Conservation (phyloP, 345 rosid species). For the Salix udensis region DNA sequence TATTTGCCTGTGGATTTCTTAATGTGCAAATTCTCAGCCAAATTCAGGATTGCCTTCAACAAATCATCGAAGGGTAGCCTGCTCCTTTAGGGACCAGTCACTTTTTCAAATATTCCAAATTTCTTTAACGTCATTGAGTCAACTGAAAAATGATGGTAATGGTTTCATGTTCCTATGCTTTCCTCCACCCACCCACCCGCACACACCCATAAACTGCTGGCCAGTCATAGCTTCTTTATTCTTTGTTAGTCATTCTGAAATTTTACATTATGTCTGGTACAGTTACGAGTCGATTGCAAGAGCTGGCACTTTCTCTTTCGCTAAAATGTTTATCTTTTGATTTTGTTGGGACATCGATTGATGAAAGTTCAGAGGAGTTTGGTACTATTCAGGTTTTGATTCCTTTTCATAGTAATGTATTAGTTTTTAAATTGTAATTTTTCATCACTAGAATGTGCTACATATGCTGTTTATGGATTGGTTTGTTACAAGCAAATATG, state of each 20-base stretch:
- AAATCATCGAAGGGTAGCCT: slow-evolving; percentile 85
- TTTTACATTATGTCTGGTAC: slow-evolving; percentile 26
- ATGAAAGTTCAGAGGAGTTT: slow-evolving; percentile 98
- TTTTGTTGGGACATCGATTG: slow-evolving; percentile 95
- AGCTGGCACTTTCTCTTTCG: slow-evolving; percentile 91
- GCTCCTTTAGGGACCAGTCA: slow-evolving; percentile 89
- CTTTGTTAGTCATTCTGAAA: slow-evolving; percentile 11
- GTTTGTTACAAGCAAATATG: slow-evolving; percentile 8
- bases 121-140: slow-evolving; percentile 78
- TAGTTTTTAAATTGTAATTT: background rate
- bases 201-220: background rate
- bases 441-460: slow-evolving; percentile 5
- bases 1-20: slow-evolving; percentile 22
- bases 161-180: background rate
- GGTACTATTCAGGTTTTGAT: slow-evolving; percentile 90
- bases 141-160: slow-evolving; percentile 92
- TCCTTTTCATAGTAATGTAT: background rate
- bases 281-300: slow-evolving; percentile 78
- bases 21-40: slow-evolving; percentile 45
- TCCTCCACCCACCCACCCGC: background rate
- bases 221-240: background rate
- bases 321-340: slow-evolving; percentile 94
- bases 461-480: background rate
- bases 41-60: slow-evolving; percentile 77
- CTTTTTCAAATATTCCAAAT: slow-evolving; percentile 91